Base-by-base conservation (phyloP, 179 eudicot species). In the Vitellaria paradoxa region DNA sequence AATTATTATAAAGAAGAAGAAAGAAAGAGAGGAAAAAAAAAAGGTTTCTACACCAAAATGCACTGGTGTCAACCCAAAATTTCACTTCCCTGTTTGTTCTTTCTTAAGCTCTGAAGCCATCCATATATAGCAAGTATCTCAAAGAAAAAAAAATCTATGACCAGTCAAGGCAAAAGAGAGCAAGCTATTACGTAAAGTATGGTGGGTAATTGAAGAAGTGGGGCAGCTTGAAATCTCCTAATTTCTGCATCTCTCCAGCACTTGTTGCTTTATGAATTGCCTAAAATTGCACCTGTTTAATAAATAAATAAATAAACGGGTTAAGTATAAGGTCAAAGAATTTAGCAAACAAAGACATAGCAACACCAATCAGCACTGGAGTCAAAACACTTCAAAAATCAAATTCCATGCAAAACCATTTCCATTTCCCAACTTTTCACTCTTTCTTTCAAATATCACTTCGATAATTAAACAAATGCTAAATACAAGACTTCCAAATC, bases 131-230 rank as follows among this genome's bases (percentile, higher is more conserved):
- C 63, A 17, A 55, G 49, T 26, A 9, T 53, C 50, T 71, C 47
- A 37, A 30, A 30, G 49, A 4, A 30, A 24, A 55, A 63, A 23
- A 13, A 9, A 15, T 55, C 49, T 21, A 74, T 74, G 77, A 23
- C 56, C 61, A 14, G 64, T 49, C 59, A 50, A 59, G 47, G 42
- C 46, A 21, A 57, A 69, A 49, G 70, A 73, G 71, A 67, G 12
- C 80, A 72, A 70, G 47, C n/a, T n/a, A 50, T 82, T 93, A 94
- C 98, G 98, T 94, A 89, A 93, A 94, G 76, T 93, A 91, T 3
- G 98, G 98, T n/a, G 97, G 97, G 69, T 94, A 93, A 79, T 94
- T 91, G 87, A 93, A 94, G 91, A 94, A 93, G 46, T 87, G 90
- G 68, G 98, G 98, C 80, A 93, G 91, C 92, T 91, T 94, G 82